Evolutionary conservation across 768 basidiomycete genomes (phyloP).

Genomic region (Albatrellus ellisii): DNA sequence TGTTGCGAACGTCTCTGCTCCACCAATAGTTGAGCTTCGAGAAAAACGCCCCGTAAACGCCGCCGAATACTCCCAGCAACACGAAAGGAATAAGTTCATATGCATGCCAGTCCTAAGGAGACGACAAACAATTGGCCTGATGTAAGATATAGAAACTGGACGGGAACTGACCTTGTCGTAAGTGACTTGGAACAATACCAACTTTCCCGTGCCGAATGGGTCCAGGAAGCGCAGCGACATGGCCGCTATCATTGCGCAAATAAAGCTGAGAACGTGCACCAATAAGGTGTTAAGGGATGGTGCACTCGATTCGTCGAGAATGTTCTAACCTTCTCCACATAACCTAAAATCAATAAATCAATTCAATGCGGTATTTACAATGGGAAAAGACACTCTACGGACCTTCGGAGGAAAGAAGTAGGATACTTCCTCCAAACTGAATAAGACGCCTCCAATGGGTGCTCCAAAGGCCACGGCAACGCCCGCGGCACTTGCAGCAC

Average conservation of each 20-base stretch:
- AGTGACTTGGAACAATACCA: conserved; percentile 85
- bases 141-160: background rate
- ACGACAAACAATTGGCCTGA: background rate
- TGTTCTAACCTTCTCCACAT: conserved; percentile 80
- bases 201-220: conserved; percentile 90
- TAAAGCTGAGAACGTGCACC: conserved; percentile 71
- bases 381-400: conserved; percentile 2
- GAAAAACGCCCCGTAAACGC: conserved; percentile 89
- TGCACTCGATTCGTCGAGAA: conserved; percentile 4
- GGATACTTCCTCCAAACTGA: conserved; percentile 90
- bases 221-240: conserved; percentile 87
- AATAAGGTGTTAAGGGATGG: conserved; percentile 21
- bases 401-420: conserved; percentile 96
- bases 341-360: conserved; percentile 28
- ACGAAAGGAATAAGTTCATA: conserved; percentile 81
- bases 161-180: conserved; percentile 54
- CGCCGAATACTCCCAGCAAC: conserved; percentile 82
- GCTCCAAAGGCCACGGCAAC: conserved; percentile 97
- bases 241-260: conserved; percentile 96
- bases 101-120: conserved; percentile 81
- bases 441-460: conserved; percentile 86
- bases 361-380: background rate
- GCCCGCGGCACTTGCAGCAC: conserved; percentile 93
- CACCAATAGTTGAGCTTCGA: conserved; percentile 86
- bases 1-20: conserved; percentile 71